Conservation (phyloP, 495 filamentous ascomycete species). For the Lepidopterella palustris region DNA sequence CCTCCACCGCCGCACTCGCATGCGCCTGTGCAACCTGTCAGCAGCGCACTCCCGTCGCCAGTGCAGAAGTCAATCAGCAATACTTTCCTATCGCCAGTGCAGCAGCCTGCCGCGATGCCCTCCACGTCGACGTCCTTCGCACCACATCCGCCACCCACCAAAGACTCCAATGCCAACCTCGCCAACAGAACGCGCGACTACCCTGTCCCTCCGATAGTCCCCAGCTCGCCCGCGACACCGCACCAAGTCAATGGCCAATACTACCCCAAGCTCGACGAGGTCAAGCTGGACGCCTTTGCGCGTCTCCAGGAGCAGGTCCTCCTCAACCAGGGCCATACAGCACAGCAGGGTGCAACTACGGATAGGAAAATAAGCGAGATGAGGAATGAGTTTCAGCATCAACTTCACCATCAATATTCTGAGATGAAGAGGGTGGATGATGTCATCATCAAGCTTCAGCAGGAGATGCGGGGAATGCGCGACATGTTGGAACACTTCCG, state of each 20-base stretch:
- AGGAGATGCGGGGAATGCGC: conserved; percentile 28
- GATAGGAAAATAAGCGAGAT: conserved; percentile 16
- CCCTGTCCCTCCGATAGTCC: conserved; percentile 12
- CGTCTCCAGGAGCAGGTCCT: conserved; percentile 36
- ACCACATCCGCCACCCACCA: neutral
- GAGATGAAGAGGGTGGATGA: conserved; percentile 28
- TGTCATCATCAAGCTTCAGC: conserved; percentile 26
- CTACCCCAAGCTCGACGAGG: conserved; percentile 22
- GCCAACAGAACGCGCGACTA: conserved; percentile 17
- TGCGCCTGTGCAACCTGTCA: conserved; percentile 7
- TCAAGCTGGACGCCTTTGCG: conserved; percentile 29
- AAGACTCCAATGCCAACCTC: conserved; percentile 8
- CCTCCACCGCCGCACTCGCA: conserved; percentile 9
- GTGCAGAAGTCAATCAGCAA: no score
- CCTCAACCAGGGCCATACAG: conserved; percentile 30
- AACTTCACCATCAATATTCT: conserved; percentile 20
- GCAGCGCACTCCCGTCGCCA: no score
- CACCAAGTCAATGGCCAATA: conserved; percentile 18
- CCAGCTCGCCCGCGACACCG: conserved; percentile 14
- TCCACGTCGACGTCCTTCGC: neutral
- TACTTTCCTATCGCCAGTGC: no score
- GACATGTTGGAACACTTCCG: conserved; percentile 25
- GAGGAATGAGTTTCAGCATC: conserved; percentile 15
- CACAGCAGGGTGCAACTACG: conserved; percentile 12
- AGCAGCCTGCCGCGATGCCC: neutral